A percentile compares a stretch with the other conserved stretches of the same genome.
phyloP scores from a whole-genome alignment of 176 grass and related monocot genomes.

The Juncus effusus region DNA sequence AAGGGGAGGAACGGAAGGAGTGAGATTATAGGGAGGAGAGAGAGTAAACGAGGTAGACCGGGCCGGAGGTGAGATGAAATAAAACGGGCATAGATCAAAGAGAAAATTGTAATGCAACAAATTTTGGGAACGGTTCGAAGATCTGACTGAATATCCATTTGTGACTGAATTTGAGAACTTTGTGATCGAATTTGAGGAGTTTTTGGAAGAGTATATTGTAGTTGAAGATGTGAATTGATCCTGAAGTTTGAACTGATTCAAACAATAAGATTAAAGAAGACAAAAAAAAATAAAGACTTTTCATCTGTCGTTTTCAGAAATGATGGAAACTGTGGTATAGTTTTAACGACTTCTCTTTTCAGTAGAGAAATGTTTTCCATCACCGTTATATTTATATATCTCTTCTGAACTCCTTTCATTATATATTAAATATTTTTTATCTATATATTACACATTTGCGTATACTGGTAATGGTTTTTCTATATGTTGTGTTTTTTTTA shows the following conservation, averaged over 20 bases:
- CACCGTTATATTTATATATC: too few relatives aligned
- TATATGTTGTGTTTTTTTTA: too few relatives aligned
- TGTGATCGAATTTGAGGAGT: conserved; percentile 9
- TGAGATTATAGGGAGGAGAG: conserved; percentile 8
- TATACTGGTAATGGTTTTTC: too few relatives aligned
- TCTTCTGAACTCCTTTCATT: too few relatives aligned
- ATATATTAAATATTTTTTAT: too few relatives aligned
- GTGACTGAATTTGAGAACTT: not conserved
- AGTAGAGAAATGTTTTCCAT: not conserved
- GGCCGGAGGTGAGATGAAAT: conserved; percentile 4
- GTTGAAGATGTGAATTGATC: not conserved
- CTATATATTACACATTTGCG: too few relatives aligned
- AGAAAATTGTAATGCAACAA: not conserved
- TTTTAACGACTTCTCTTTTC: too few relatives aligned
- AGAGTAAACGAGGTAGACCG: conserved; percentile 14
- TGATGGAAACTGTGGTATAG: too few relatives aligned
- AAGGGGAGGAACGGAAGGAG: conserved; percentile 27
- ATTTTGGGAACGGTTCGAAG: conserved; percentile 4
- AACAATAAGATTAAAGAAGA: too few relatives aligned
- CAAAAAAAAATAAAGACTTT: too few relatives aligned
- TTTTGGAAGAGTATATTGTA: not conserved
- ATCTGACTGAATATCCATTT: conserved; percentile 21
- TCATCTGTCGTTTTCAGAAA: too few relatives aligned
- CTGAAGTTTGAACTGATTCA: not conserved
- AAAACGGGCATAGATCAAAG: conserved; percentile 11